Evolutionary conservation across 768 basidiomycete genomes (phyloP), one percentile per base, ranked within the genome.

Genomic region (Lyophyllum decastes): DNA sequence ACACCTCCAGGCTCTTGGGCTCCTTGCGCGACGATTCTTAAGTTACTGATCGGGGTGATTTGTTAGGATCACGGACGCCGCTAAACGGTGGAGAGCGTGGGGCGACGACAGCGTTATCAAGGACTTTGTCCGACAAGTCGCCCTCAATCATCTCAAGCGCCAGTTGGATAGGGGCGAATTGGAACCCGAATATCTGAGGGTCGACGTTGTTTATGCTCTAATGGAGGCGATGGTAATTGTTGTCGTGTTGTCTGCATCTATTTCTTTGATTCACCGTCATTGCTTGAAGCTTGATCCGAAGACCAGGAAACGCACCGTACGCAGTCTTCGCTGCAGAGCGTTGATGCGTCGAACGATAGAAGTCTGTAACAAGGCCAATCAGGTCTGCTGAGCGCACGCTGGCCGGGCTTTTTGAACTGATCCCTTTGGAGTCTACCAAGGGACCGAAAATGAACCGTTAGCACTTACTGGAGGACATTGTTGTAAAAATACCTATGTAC

Each of bases 311-410:
- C 59, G 63, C 38, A 61, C 62, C 34, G 59, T 56, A 19, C 43
- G 55, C 44, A 60, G 58, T 55, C 62, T 59, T 55, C 63, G 68
- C 59, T 69, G 66, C 54, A 59, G 57, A 54, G 61, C 56, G 1
- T 40, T 56, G 49, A 60, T 53, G 50, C 57, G 57, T 26, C 54
- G 60, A 40, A 61, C 30, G 34, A 49, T 62, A 34, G 55, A 51
- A 55, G 54, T 47, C 14, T 54, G 55, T 25, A 30, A 35, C 16
- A 50, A 55, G 21, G 12, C 35, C 25, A 33, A 27, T 27, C 53
- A 51, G 44, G 30, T 43, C 14, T 56, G 44, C 45, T 52, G 33
- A 53, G 19, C 40, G 24, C 19, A 17, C 22, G 21, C 27, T 7
- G 14, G 35, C n/a, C 16, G 5, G n/a, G 19, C 10, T 43, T 14